Conservation (phyloP, 805 yeast species). For the Pichia nakasei region DNA sequence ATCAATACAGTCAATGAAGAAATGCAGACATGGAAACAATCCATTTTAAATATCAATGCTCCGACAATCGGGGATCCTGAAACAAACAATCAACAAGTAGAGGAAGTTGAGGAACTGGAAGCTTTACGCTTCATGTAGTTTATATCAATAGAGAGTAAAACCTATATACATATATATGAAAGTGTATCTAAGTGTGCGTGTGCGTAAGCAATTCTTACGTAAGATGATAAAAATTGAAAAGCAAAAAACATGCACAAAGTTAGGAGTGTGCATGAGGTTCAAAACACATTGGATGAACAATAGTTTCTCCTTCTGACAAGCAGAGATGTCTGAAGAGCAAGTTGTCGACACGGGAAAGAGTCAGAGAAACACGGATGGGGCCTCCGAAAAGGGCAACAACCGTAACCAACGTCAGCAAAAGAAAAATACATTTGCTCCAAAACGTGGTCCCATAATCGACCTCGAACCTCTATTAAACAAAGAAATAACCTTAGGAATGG, state of each 20-base stretch:
- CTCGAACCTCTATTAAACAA: conserved; percentile 69
- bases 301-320: too few species aligned
- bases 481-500: conserved; percentile 64
- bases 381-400: conserved; percentile 2
- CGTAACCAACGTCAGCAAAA: conserved; percentile 3
- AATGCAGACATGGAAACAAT: conserved; percentile 15
- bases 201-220: too few species aligned
- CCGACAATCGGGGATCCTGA: not conserved
- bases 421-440: conserved; percentile 48
- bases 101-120: not conserved
- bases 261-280: too few species aligned
- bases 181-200: too few species aligned
- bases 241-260: too few species aligned
- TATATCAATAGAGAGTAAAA: too few species aligned
- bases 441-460: conserved; percentile 83
- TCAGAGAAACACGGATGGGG: not conserved
- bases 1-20: conserved; percentile 45
- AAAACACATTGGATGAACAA: too few species aligned
- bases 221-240: too few species aligned
- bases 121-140: not conserved
- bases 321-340: too few species aligned
- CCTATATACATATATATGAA: too few species aligned
- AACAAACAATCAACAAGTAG: not conserved
- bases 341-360: too few species aligned
- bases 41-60: not conserved